phyloP scores from a whole-genome alignment of 2,329 filamentous ascomycete species.

The Botrytis porri region DNA sequence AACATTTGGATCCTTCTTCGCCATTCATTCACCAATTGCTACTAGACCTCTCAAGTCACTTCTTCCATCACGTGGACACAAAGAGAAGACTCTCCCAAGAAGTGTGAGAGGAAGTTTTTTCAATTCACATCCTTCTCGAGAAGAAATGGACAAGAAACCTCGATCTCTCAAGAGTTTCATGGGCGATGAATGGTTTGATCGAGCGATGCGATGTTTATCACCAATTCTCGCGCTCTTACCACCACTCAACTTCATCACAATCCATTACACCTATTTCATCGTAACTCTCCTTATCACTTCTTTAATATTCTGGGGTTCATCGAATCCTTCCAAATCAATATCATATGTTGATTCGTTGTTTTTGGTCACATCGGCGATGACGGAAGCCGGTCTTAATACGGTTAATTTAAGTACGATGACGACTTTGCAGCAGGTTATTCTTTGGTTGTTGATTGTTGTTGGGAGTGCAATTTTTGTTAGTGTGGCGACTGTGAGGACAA shows the following conservation, averaged over 20 bases:
- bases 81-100: neutral
- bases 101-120: constrained; percentile 1
- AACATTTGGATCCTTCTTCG: neutral
- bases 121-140: neutral
- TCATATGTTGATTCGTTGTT: constrained; percentile 65
- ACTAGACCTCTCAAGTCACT: neutral
- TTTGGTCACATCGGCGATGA: constrained; percentile 64
- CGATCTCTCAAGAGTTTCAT: constrained; percentile 8
- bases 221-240: constrained; percentile 22
- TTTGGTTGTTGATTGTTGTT: constrained; percentile 63
- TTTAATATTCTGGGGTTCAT: constrained; percentile 59
- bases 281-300: constrained; percentile 53
- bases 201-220: neutral
- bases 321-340: constrained; percentile 50
- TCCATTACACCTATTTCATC: constrained; percentile 68
- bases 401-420: constrained; percentile 62
- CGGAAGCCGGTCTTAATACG: constrained; percentile 65
- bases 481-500: constrained; percentile 58
- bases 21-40: neutral
- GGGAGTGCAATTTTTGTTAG: constrained; percentile 68
- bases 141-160: neutral
- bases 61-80: neutral
- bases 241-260: constrained; percentile 57
- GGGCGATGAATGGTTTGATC: neutral
- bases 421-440: constrained; percentile 64